Evolutionary conservation across 306 rosid genomes (phyloP).

Genomic region (Lathyrus tuberosus): DNA sequence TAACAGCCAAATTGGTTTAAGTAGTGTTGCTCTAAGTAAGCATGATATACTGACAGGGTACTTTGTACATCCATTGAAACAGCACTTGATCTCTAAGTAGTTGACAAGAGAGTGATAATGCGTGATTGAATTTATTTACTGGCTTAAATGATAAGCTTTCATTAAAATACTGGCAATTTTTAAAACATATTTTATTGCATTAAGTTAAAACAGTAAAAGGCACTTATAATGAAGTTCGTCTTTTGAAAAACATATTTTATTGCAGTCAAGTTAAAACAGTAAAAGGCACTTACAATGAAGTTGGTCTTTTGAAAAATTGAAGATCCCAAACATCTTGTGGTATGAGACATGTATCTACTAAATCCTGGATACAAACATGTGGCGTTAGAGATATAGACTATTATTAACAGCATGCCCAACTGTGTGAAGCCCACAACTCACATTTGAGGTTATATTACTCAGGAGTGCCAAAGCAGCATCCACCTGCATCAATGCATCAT

Average conservation of each 20-base stretch:
- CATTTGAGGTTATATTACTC: slow-evolving; percentile 77
- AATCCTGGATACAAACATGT: slow-evolving; percentile 64
- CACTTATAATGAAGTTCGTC: slow-evolving; percentile 70
- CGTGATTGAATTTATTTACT: slow-evolving; percentile 17
- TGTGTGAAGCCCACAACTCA: slow-evolving; percentile 52
- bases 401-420: slow-evolving; percentile 6
- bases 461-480: slow-evolving; percentile 84
- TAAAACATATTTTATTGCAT: slow-evolving; percentile 21
- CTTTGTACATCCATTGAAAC: slow-evolving; percentile 9
- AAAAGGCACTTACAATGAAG: slow-evolving; percentile 67
- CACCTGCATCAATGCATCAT: slow-evolving; percentile 58
- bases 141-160: not conserved
- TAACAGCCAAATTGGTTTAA: slow-evolving; percentile 4
- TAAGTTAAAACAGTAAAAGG: slow-evolving; percentile 31
- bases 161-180: slow-evolving; percentile 18
- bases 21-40: slow-evolving; percentile 17
- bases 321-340: slow-evolving; percentile 97
- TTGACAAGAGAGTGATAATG: slow-evolving; percentile 10
- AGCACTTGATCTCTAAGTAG: slow-evolving; percentile 24
- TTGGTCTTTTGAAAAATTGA: slow-evolving; percentile 69
- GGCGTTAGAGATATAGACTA: slow-evolving; percentile 34
- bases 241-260: slow-evolving; percentile 49
- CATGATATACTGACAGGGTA: not conserved
- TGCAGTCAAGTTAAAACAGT: slow-evolving; percentile 22
- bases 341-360: slow-evolving; percentile 54